phyloP scores from a whole-genome alignment of 2,329 filamentous ascomycete genomes.

The Talaromyces sp. region DNA sequence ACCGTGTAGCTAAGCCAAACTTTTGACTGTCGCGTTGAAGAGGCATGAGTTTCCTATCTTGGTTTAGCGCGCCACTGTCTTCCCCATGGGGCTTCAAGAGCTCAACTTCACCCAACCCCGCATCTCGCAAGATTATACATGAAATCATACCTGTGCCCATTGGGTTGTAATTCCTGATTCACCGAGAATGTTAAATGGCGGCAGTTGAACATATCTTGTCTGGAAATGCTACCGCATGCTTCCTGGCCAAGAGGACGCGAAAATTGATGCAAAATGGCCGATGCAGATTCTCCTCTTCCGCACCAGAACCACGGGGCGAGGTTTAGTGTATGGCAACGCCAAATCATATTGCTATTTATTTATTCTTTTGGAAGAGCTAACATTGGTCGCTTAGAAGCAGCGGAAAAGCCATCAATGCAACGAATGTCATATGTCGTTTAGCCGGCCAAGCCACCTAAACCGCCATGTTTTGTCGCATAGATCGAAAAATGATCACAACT shows the following conservation, averaged over 20 bases:
- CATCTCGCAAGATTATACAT: not conserved
- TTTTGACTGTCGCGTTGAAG: not conserved
- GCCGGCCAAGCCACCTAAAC: slow-evolving; percentile 5
- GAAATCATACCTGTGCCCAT: not conserved
- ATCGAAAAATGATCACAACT: not conserved
- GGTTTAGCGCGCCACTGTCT: not conserved
- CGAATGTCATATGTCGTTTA: slow-evolving; percentile 1
- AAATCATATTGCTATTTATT: not conserved
- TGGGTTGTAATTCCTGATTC: not conserved
- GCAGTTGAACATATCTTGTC: not conserved
- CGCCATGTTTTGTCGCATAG: slow-evolving; percentile 5
- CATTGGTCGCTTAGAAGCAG: not conserved
- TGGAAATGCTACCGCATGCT: not conserved
- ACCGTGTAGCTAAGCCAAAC: not conserved
- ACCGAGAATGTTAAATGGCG: not conserved
- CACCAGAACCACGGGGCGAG: not conserved
- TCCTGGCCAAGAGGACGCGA: not conserved
- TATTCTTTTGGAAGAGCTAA: not conserved
- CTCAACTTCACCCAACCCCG: not conserved
- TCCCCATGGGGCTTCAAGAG: not conserved
- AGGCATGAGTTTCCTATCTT: not conserved
- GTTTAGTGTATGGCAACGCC: not conserved
- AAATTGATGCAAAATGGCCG: not conserved
- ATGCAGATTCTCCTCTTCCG: not conserved
- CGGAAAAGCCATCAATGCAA: slow-evolving; percentile 2